Conservation (phyloP, 257 asterid genomes). For the Paulownia fortunei region DNA sequence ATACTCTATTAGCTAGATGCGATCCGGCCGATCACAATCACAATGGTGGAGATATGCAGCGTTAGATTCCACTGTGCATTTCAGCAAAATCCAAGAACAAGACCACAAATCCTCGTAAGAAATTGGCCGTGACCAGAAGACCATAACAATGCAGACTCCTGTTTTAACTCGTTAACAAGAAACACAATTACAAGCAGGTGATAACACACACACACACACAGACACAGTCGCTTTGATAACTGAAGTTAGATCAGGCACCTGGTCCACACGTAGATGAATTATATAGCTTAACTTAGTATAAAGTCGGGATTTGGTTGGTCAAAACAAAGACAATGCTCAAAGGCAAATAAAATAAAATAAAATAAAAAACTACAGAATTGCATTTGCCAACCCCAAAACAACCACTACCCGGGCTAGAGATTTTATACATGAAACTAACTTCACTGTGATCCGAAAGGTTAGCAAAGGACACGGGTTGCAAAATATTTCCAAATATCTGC, state of each 20-base stretch:
- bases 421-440: background rate
- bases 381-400: background rate
- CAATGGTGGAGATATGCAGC: too few species aligned
- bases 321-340: background rate
- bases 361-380: background rate
- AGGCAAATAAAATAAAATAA: background rate
- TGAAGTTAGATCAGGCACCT: background rate
- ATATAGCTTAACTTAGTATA: background rate
- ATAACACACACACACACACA: background rate
- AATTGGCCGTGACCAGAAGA: background rate
- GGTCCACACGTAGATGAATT: background rate
- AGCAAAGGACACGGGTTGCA: background rate
- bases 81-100: too few species aligned
- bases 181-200: constrained; percentile 7
- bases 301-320: background rate
- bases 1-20: too few species aligned
- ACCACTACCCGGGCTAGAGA: background rate
- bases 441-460: background rate
- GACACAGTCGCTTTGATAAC: too few species aligned
- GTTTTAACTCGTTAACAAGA: background rate
- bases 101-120: background rate
- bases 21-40: too few species aligned
- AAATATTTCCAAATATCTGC: background rate
- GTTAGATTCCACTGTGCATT: too few species aligned
- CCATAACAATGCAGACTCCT: background rate